Conservation (phyloP, 345 rosid species). For the Erysimum cheiranthoides region DNA sequence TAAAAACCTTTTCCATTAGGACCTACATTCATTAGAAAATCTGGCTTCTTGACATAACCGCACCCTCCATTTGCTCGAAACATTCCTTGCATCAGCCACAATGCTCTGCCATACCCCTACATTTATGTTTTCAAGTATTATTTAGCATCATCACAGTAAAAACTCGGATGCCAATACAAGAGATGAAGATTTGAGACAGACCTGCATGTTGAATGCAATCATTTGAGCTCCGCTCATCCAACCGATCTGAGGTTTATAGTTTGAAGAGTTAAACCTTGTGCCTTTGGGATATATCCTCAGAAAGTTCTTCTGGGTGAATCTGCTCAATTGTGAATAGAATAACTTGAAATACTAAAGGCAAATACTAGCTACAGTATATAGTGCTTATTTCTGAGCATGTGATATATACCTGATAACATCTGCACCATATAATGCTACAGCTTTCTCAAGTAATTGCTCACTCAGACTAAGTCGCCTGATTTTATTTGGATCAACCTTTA, state of each 20-base stretch:
- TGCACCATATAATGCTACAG: conserved; percentile 45
- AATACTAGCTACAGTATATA: conserved; percentile 3
- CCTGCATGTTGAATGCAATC: conserved; percentile 97
- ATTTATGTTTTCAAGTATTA: not conserved
- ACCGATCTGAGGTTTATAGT: conserved; percentile 62
- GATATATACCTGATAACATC: conserved; percentile 46
- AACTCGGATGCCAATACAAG: not conserved
- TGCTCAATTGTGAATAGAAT: conserved; percentile 22
- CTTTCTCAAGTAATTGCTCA: conserved; percentile 51
- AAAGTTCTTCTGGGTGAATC: conserved; percentile 60
- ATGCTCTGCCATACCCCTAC: conserved; percentile 82
- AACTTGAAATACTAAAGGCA: conserved; percentile 15
- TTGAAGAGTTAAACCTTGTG: conserved; percentile 62
- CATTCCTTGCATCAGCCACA: conserved; percentile 95
- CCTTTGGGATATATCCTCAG: conserved; percentile 68
- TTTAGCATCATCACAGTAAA: conserved; percentile 6
- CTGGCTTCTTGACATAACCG: conserved; percentile 90
- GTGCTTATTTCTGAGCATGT: not conserved
- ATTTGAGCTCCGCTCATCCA: conserved; percentile 91
- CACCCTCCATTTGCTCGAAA: conserved; percentile 91
- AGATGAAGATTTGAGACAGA: conserved; percentile 35
- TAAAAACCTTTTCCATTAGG: conserved; percentile 54
- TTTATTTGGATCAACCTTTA: conserved; percentile 47
- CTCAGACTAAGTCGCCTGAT: conserved; percentile 50
- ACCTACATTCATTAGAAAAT: conserved; percentile 57